phyloP scores from a whole-genome alignment of 768 basidiomycete species.

The Lactarius quietus region DNA sequence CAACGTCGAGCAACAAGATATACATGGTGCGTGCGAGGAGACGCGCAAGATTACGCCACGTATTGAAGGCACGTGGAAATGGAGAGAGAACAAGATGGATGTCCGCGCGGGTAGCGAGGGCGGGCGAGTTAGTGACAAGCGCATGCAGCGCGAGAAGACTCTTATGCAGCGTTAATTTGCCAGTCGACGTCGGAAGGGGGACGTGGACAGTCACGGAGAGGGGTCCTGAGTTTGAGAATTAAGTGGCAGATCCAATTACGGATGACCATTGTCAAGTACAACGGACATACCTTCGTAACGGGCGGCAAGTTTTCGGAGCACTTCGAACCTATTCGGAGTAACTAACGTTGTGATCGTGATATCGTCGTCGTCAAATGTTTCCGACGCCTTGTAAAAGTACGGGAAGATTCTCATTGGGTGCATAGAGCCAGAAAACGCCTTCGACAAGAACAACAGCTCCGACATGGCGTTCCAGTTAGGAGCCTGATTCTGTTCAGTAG shows the following conservation, averaged over 20 bases:
- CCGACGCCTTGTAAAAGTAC: conserved; percentile 72
- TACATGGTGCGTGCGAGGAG: conserved; percentile 80
- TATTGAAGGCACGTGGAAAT: conserved; percentile 62
- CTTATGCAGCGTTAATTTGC: conserved; percentile 36
- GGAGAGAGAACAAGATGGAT: conserved; percentile 82
- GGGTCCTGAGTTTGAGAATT: conserved; percentile 50
- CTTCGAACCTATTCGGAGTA: conserved; percentile 72
- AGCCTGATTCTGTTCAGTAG: conserved; percentile 12
- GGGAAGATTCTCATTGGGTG: conserved; percentile 74
- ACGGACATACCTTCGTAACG: conserved; percentile 63
- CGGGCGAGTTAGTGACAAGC: conserved; percentile 62
- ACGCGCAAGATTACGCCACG: conserved; percentile 85
- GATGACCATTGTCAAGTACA: background rate
- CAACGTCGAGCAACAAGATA: conserved; percentile 90
- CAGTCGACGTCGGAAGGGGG: conserved; percentile 43
- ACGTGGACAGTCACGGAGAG: conserved; percentile 84
- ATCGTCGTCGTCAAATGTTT: conserved; percentile 54
- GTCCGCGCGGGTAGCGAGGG: conserved; percentile 69
- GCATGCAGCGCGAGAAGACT: conserved; percentile 61
- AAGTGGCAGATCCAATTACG: background rate
- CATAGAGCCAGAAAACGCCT: conserved; percentile 66
- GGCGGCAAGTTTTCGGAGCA: conserved; percentile 66
- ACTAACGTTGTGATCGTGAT: conserved; percentile 85
- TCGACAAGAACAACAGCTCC: conserved; percentile 48
- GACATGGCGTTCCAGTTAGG: conserved; percentile 17